Evolutionary conservation across 495 filamentous ascomycete genomes (phyloP).

Genomic region (Umbilicaria muhlenbergii): DNA sequence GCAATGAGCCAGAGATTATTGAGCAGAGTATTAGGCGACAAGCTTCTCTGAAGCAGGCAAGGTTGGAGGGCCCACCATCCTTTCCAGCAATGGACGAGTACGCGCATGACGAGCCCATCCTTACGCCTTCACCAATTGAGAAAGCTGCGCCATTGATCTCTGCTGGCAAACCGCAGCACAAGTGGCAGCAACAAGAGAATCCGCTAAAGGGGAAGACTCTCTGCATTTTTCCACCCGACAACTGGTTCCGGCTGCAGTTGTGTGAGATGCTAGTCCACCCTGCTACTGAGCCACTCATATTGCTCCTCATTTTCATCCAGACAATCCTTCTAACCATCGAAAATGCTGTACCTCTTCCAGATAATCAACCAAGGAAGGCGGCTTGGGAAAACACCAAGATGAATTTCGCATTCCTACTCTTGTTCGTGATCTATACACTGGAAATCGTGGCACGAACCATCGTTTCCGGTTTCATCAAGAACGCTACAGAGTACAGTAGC

Average conservation of each 20-base stretch:
- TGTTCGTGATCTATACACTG: constrained; percentile 84
- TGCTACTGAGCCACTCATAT: constrained; percentile 71
- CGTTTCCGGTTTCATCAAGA: constrained; percentile 84
- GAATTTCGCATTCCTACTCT: constrained; percentile 63
- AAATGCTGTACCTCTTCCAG: constrained; percentile 49
- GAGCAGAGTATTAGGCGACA: constrained; percentile 60
- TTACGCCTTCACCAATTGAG: constrained; percentile 27
- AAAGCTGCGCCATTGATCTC: constrained; percentile 20
- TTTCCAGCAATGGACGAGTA: constrained; percentile 41
- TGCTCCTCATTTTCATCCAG: constrained; percentile 78
- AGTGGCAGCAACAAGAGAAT: constrained; percentile 44
- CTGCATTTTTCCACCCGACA: constrained; percentile 67
- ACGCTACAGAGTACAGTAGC: constrained; percentile 72
- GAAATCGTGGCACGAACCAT: constrained; percentile 70
- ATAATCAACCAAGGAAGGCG: constrained; percentile 26
- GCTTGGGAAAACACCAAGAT: constrained; percentile 54
- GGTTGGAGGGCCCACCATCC: constrained; percentile 37
- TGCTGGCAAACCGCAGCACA: constrained; percentile 13
- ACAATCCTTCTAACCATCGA: constrained; percentile 76
- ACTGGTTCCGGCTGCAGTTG: constrained; percentile 52
- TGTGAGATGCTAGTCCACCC: constrained; percentile 84
- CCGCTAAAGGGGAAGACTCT: constrained; percentile 80
- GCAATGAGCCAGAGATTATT: constrained; percentile 69
- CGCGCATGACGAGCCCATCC: constrained; percentile 33
- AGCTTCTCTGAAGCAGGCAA: constrained; percentile 36